These are phyloP conservation scores for Annulohypoxylon bovei DNA, from an alignment of 495 filamentous ascomycete species.

Conservation along the genomic window DNA sequence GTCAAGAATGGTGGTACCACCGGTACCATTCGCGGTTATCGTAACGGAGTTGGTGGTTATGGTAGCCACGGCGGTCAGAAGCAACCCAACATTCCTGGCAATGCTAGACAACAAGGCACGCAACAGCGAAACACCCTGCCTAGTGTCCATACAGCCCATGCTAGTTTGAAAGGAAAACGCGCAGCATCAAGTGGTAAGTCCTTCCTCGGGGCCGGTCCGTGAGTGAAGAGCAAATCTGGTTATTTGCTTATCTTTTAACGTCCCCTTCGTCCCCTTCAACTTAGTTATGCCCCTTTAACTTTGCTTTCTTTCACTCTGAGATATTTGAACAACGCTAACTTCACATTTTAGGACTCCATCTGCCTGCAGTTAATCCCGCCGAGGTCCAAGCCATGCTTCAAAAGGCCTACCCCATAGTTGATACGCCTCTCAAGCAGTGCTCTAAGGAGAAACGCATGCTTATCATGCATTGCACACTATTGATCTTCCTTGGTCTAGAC, in stretches of 20 bases:
- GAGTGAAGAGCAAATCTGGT: constrained; percentile 19
- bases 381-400: constrained; percentile 45
- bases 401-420: constrained; percentile 56
- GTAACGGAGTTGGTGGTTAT: neutral
- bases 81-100: constrained; percentile 32
- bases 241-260: neutral
- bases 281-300: neutral
- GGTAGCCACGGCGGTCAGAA: neutral
- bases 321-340: constrained; percentile 23
- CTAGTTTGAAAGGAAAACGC: constrained; percentile 37
- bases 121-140: neutral
- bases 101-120: constrained; percentile 28
- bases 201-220: constrained; percentile 33
- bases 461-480: constrained; percentile 68
- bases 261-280: neutral
- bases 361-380: constrained; percentile 46
- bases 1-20: constrained; percentile 45
- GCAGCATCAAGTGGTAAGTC: constrained; percentile 43
- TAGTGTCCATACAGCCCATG: constrained; percentile 1
- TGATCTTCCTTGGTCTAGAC: constrained; percentile 82
- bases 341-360: constrained; percentile 39
- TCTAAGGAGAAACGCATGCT: constrained; percentile 58
- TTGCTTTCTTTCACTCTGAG: neutral
- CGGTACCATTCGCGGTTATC: constrained; percentile 35
- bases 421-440: constrained; percentile 53